Evolutionary conservation across 116 monocot genomes (phyloP), one percentile per base, ranked within the genome.

Genomic region (Thalassia testudinum): DNA sequence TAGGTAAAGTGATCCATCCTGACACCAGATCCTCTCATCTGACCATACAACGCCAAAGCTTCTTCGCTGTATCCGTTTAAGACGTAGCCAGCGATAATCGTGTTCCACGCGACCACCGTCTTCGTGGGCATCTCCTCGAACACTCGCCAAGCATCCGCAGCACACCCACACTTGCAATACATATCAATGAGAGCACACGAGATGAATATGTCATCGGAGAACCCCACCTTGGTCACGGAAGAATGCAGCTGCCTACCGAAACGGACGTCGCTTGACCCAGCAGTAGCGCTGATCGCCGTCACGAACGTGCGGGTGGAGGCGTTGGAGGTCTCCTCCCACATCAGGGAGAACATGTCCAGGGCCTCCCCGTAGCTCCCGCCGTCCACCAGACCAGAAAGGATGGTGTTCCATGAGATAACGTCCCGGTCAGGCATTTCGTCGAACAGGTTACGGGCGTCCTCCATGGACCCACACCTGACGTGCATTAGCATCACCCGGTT

Each of bases 1-100:
- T 74, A 99, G 1, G 97, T 99, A 66, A 99, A 99, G 26, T 82
- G 81, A 56, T 90, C 91, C 75, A 90, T 80, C 65, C 68, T 67
- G 3, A 80, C 70, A 55, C 72, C 59, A 17, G 52, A 62, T 7
- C 27, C 43, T 24, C 66, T 70, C 99, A 99, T 99, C 62, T 83
- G 71, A 58, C 82, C 47, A 56, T 83, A 90, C 68, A 99, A 37
- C 42, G 77, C 75, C 48, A 99, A 55, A 40, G 86, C 90, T 50
- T 83, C 69, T 30, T 90, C 80, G 8, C 83, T 86, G 42, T 85
- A 68, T 0, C 97, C 90, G 65, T 82, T 76, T 22, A 97, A 74
- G 27, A 82, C 76, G 66, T 85, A 89, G 8, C 79, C 78, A 0
- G 78, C 78, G 42, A 84, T 81, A 23, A 95, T 78, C 11, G 78